Evolutionary conservation across 2,329 filamentous ascomycete genomes (phyloP).

Genomic region (Zelopaecilomyces penicillatus): DNA sequence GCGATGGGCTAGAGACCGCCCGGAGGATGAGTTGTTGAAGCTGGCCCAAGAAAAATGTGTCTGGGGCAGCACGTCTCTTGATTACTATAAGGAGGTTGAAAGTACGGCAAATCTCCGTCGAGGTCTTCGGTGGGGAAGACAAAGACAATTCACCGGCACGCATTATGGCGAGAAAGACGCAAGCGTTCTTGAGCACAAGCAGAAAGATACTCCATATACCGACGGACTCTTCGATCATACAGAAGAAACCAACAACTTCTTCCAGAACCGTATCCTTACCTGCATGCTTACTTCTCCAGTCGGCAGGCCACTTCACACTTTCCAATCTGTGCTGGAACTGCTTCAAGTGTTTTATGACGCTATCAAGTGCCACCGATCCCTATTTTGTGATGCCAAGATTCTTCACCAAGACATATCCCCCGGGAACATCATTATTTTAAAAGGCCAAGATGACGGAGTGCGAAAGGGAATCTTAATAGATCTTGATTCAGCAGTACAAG

Average conservation of each 20-base stretch:
- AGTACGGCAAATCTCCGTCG: constrained; percentile 12
- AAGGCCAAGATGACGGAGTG: neutral
- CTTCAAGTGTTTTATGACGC: constrained; percentile 13
- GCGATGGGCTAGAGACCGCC: constrained; percentile 21
- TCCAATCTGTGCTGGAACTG: constrained; percentile 9
- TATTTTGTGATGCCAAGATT: constrained; percentile 7
- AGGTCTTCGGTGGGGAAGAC: constrained; percentile 10
- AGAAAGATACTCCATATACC: neutral
- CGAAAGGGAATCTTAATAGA: constrained; percentile 13
- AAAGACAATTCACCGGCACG: constrained; percentile 7
- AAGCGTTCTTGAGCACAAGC: constrained; percentile 5
- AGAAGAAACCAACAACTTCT: constrained; percentile 7
- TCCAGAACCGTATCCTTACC: constrained; percentile 13
- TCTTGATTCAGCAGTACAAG: constrained; percentile 12
- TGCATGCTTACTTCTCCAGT: constrained; percentile 14
- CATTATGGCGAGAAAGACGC: constrained; percentile 1
- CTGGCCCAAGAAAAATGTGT: constrained; percentile 19
- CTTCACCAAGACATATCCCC: constrained; percentile 12
- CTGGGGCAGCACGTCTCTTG: constrained; percentile 20
- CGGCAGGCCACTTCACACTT: constrained; percentile 13
- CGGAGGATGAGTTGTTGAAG: constrained; percentile 24
- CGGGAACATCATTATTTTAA: constrained; percentile 13
- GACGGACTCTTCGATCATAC: constrained; percentile 8
- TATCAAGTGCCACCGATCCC: constrained; percentile 14
- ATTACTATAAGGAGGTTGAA: constrained; percentile 15